Evolutionary conservation across 768 basidiomycete genomes (phyloP), one percentile per base, ranked within the genome.

Genomic region (Trametes cubensis): DNA sequence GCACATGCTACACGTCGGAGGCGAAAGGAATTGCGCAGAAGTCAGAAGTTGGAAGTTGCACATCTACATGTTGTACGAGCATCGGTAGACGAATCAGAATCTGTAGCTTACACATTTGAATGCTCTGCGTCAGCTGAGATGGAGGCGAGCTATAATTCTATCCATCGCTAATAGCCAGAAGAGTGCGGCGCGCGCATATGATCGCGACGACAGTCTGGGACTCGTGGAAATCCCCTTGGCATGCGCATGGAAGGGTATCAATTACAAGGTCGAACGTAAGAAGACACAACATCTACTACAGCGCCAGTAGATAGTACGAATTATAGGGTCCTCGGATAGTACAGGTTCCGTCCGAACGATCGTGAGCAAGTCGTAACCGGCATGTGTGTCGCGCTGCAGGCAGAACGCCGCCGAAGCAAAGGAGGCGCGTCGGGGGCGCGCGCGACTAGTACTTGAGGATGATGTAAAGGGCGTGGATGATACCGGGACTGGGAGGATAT

Each of bases 381-480:
- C 40, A 44, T 28, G 34, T 23, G 40, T 34, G 55, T 41, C 42
- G 41, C 30, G 26, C 30, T n/a, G 23, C 18, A 40, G 34, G 20
- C 49, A 52, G 18, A 40, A 20, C 52, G n/a, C 55, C 52, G n/a
- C 55, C 39, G 30, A 51, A 23, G 55, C 20, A 59, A 6, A 10
- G 23, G 39, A 25, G 40, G 34, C 34, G 34, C 26, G 41, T 34
- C 17, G 40, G 30, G 34, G 20, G 26, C 47, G 40, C 46, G 39
- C 45, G 48, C 20, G 25, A 49, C 76, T 78, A 90, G 64, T 89
- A 88, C 73, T 92, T 92, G 62, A 90, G 73, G 66, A 92, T 91
- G 71, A 93, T 90, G 76, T 91, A 93, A 14, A 93, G 71, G 17
- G 91, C 90, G 69, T 93, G 90, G 62, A 91, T 84, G 73, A 92